Percentiles rank a stretch among this genome's conserved stretches.
Evolutionary conservation across 1,284 basidiomycete species (phyloP).

Genomic region (Xerocomus amazonicus): DNA sequence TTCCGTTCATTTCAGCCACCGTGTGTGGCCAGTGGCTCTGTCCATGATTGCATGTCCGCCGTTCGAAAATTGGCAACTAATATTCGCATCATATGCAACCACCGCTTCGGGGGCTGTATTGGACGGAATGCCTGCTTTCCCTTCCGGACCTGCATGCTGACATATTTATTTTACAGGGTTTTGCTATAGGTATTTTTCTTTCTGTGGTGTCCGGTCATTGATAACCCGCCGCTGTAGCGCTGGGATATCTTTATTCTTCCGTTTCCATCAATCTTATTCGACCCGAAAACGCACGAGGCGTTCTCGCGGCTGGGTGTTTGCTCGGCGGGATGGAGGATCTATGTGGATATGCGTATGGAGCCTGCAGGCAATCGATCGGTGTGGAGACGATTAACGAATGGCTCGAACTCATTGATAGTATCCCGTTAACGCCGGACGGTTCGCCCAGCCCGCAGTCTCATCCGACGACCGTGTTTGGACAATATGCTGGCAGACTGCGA

Average conservation of each 20-base stretch:
- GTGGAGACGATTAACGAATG: conserved; percentile 70
- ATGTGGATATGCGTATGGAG: conserved; percentile 72
- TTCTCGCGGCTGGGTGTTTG: conserved; percentile 77
- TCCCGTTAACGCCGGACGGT: conserved; percentile 53
- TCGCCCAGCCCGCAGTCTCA: conserved; percentile 49
- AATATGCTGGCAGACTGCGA: conserved; percentile 63
- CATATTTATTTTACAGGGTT: conserved; percentile 46
- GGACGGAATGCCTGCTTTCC: conserved; percentile 12
- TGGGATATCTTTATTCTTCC: conserved; percentile 78
- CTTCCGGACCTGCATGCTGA: conserved; percentile 15
- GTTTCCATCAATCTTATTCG: conserved; percentile 64
- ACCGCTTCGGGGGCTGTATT: conserved; percentile 20
- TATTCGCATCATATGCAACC: conserved; percentile 13
- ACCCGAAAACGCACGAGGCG: conserved; percentile 74
- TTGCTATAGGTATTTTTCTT: conserved; percentile 55
- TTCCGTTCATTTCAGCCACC: conserved; percentile 28
- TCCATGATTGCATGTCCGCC: conserved; percentile 21
- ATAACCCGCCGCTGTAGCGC: conserved; percentile 42
- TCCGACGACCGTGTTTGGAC: conserved; percentile 61
- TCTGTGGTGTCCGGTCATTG: conserved; percentile 9
- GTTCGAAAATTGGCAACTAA: conserved; percentile 16
- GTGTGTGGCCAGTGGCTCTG: conserved; percentile 20
- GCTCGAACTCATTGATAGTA: conserved; percentile 69
- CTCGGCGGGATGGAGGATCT: conserved; percentile 84
- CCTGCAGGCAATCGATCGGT: conserved; percentile 70